Percentiles rank a stretch among this genome's conserved stretches.
Evolutionary conservation across 2,329 filamentous ascomycete genomes (phyloP).

Genomic region (Grosmannia serpens): DNA sequence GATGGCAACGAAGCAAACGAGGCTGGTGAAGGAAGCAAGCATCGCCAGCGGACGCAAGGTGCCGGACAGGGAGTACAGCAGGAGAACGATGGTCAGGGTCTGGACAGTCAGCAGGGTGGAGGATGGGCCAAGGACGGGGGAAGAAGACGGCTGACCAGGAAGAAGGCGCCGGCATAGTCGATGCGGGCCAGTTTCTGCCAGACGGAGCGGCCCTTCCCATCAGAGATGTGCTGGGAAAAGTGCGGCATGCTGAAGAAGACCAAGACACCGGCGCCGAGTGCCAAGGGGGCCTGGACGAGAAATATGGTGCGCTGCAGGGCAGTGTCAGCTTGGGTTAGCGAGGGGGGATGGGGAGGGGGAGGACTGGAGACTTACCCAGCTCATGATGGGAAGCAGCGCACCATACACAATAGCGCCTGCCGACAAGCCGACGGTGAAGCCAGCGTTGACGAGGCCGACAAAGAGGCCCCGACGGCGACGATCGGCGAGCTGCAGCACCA

Average conservation of each 20-base stretch:
- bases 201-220: conserved; percentile 24
- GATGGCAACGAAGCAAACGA: conserved; percentile 45
- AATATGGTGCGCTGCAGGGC: conserved; percentile 54
- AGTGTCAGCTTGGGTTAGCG: neutral
- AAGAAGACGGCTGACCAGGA: conserved; percentile 38
- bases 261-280: conserved; percentile 46
- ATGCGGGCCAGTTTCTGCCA: conserved; percentile 49
- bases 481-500: conserved; percentile 62
- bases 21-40: conserved; percentile 38
- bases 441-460: conserved; percentile 63
- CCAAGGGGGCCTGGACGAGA: conserved; percentile 56
- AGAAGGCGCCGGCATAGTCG: conserved; percentile 62
- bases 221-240: conserved; percentile 13
- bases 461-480: conserved; percentile 58
- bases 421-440: conserved; percentile 22
- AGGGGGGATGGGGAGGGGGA: neutral
- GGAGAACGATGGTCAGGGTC: conserved; percentile 54
- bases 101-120: conserved; percentile 16
- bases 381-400: conserved; percentile 30
- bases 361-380: conserved; percentile 48
- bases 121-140: neutral
- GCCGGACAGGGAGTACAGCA: conserved; percentile 58
- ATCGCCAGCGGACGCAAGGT: conserved; percentile 50
- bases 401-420: conserved; percentile 21
- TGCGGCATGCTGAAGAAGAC: conserved; percentile 56